Percentiles rank a stretch among this genome's conserved stretches.
Conservation (phyloP, 495 filamentous ascomycete genomes). For the Filosporella fistucella region DNA sequence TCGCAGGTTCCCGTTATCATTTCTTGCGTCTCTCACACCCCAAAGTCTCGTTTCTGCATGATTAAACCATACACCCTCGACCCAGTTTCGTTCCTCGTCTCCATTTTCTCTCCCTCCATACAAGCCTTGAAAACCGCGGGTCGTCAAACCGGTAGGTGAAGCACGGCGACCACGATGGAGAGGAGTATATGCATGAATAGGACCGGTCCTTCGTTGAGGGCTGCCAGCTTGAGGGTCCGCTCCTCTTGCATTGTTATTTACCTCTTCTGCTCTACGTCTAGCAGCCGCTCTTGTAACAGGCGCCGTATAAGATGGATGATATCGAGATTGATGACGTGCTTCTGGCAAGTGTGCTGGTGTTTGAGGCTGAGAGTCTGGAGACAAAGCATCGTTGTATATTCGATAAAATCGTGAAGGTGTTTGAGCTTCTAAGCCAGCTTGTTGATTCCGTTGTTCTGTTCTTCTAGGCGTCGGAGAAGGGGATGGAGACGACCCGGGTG, state of each 20-base stretch:
- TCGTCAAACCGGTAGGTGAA: slow-evolving; percentile 31
- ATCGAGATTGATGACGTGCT: slow-evolving; percentile 41
- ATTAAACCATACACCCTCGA: slow-evolving; percentile 30
- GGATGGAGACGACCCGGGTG: slow-evolving; percentile 21
- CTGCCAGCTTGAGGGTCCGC: not conserved
- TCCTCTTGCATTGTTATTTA: slow-evolving; percentile 9
- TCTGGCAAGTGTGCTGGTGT: slow-evolving; percentile 51
- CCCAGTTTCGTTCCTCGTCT: slow-evolving; percentile 35
- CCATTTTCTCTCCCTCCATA: slow-evolving; percentile 43
- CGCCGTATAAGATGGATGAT: slow-evolving; percentile 41
- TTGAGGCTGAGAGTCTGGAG: slow-evolving; percentile 47
- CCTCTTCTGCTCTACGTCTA: not conserved
- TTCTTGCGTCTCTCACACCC: slow-evolving; percentile 14
- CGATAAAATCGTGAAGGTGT: slow-evolving; percentile 20
- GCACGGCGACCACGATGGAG: slow-evolving; percentile 6
- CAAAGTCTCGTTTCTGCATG: slow-evolving; percentile 25
- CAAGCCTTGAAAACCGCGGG: slow-evolving; percentile 35
- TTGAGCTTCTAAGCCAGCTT: slow-evolving; percentile 1
- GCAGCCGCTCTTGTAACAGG: slow-evolving; percentile 23
- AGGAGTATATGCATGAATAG: slow-evolving; percentile 3
- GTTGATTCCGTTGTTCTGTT: not conserved
- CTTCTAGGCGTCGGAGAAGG: slow-evolving; percentile 12
- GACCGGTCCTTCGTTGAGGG: not conserved
- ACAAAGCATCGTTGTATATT: slow-evolving; percentile 49
- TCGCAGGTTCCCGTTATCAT: slow-evolving; percentile 10